Conservation (phyloP, 352 stramenopile species). For the Aphanomyces stellatus region DNA sequence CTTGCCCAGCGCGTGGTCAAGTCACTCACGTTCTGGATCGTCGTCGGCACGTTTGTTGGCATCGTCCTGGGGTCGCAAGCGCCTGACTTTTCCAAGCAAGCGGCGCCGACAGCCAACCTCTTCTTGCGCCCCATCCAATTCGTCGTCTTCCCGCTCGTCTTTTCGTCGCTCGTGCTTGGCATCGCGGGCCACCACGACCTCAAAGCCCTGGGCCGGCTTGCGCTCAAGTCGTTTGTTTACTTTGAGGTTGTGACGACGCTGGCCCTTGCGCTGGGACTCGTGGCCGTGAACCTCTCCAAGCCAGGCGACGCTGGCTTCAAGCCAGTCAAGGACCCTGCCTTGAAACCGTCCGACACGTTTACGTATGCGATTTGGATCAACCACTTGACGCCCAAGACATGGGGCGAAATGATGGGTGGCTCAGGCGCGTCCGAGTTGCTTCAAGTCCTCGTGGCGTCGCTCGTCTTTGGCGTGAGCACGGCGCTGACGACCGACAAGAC, state of each 20-base stretch:
- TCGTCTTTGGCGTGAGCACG: conserved; percentile 37
- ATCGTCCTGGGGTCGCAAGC: conserved; percentile 41
- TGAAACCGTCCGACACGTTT: conserved; percentile 26
- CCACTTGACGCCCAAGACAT: conserved; percentile 56
- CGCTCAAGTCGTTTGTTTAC: conserved; percentile 59
- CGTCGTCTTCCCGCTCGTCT: conserved; percentile 56
- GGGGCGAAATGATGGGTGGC: conserved; percentile 61
- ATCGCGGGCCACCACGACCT: conserved; percentile 49
- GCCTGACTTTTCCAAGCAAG: conserved; percentile 37
- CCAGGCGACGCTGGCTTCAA: conserved; percentile 32
- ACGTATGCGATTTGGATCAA: conserved; percentile 45
- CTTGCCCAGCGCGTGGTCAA: conserved; percentile 29
- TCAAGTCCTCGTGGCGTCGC: conserved; percentile 40
- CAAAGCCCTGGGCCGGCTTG: conserved; percentile 45
- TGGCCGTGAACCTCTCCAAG: conserved; percentile 46
- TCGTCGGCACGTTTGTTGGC: conserved; percentile 32
- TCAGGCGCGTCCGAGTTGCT: conserved; percentile 44
- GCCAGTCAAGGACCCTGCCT: conserved; percentile 26
- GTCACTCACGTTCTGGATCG: conserved; percentile 55
- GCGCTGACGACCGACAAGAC: conserved; percentile 26
- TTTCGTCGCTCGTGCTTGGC: conserved; percentile 48
- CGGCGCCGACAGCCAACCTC: conserved; percentile 42
- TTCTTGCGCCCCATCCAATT: conserved; percentile 49
- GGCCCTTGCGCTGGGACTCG: conserved; percentile 36
- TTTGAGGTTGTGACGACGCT: conserved; percentile 48